These are phyloP conservation scores for Podospora sp. DNA, from an alignment of 495 filamentous ascomycete species.

Conservation along the genomic window DNA sequence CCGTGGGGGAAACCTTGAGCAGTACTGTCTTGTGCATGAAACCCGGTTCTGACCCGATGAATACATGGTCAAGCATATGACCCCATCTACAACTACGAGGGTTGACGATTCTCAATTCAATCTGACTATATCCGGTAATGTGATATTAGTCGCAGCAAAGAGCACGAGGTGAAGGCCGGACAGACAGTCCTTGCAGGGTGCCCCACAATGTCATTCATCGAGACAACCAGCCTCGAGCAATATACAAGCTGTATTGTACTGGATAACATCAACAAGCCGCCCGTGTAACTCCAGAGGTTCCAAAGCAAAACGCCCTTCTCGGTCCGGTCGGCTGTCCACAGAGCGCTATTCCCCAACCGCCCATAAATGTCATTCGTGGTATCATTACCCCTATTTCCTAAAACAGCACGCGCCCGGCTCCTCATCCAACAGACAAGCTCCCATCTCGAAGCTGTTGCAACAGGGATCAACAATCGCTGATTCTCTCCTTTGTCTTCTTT, in stretches of 20 bases:
- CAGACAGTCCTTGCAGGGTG: neutral
- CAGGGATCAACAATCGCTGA: slow-evolving; percentile 27
- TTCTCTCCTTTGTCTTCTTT: slow-evolving; percentile 53
- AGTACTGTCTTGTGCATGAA: no score
- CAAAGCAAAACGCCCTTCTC: neutral
- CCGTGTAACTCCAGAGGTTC: neutral
- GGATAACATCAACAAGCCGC: slow-evolving; percentile 14
- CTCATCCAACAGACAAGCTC: slow-evolving; percentile 3
- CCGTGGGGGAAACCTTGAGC: no score
- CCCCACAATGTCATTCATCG: neutral
- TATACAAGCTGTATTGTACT: slow-evolving; percentile 13
- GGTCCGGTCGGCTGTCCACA: neutral
- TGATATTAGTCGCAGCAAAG: neutral
- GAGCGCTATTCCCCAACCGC: slow-evolving; percentile 4
- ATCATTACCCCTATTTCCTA: slow-evolving; percentile 18
- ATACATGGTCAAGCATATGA: no score
- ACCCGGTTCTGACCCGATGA: no score
- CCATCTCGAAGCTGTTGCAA: neutral
- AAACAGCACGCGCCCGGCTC: neutral
- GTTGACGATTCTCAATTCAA: no score
- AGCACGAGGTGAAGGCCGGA: neutral
- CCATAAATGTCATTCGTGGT: slow-evolving; percentile 21
- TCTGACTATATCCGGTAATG: neutral
- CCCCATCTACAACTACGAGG: no score
- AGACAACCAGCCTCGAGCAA: neutral